Evolutionary conservation across 768 basidiomycete species (phyloP).

Genomic region (Rhodotorula babjevae): DNA sequence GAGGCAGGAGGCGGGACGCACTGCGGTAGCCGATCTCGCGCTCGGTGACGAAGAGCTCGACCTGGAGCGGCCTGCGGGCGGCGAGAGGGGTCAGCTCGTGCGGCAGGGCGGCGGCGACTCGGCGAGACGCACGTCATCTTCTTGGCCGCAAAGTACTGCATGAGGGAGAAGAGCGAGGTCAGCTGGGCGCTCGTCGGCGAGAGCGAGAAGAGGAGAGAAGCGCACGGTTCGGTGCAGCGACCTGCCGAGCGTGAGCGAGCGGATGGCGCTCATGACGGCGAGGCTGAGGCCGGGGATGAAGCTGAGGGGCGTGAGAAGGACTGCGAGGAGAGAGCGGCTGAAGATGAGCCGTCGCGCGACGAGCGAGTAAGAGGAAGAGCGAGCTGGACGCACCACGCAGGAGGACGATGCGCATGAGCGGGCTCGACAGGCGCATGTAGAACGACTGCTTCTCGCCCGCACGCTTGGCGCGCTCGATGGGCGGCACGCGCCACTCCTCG

Average conservation of each 20-base stretch:
- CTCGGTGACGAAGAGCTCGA: slow-evolving; percentile 42
- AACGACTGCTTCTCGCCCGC: slow-evolving; percentile 34
- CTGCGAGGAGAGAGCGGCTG: background rate
- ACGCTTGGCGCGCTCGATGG: slow-evolving; percentile 36
- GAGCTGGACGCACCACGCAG: slow-evolving; percentile 33
- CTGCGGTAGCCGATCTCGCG: slow-evolving; percentile 39
- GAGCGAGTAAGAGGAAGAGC: background rate
- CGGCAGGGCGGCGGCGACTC: no score
- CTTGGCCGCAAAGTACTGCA: slow-evolving; percentile 48
- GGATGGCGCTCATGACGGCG: slow-evolving; percentile 35
- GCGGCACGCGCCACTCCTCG: slow-evolving; percentile 43
- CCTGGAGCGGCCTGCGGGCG: slow-evolving; percentile 21
- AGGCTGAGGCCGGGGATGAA: slow-evolving; percentile 40
- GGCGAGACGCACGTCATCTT: slow-evolving; percentile 43
- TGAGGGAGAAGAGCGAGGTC: background rate
- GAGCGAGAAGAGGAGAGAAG: background rate
- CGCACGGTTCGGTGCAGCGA: slow-evolving; percentile 45
- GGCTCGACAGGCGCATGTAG: slow-evolving; percentile 28
- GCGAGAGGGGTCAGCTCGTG: background rate
- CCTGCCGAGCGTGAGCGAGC: slow-evolving; percentile 47
- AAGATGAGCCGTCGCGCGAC: no score
- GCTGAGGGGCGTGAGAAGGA: slow-evolving; percentile 41
- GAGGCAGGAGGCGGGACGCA: background rate
- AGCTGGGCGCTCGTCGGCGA: background rate
- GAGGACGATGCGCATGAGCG: slow-evolving; percentile 26